Evolutionary conservation across 768 basidiomycete species (phyloP), one percentile per base, ranked within the genome.

Genomic region (Sarcomyxa edulis): DNA sequence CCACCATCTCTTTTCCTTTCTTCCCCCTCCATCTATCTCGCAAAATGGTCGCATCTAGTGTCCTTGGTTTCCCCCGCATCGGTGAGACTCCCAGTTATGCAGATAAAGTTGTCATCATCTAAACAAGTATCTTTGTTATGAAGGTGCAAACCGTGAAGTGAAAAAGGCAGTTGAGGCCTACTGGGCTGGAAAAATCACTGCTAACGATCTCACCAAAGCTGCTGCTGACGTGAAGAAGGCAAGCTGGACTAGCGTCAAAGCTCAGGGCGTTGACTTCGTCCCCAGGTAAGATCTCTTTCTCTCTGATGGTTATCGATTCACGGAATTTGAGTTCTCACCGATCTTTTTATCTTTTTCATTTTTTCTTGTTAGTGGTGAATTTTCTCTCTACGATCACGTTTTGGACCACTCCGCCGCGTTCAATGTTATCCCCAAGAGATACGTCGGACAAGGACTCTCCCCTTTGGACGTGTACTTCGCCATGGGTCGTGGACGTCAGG

Each of bases 161-260:
- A 96, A 96, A 71, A 95, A 97, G 73, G 92, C 93, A 49, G 89
- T 96, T 55, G 95, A 98, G 68, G 85, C 91, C 40, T 97, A 98
- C 74, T 99, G 96, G 96, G 90, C 76, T 22, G 86, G 87, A 62
- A 97, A 95, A 64, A 71, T 81, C 59, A 75, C 83, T 44, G 90
- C 80, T 24, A 87, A 88, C 50, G 88, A 92, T 43, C 84, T 99
- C 49, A 81, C 81, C 58, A 87, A 87, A 64, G 80, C 72, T 48
- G 88, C 92, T 51, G 84, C 89, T 50, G 82, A 89, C 37, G 83
- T 92, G 56, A 86, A 84, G 62, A 89, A 90, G 71, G 60, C 76
- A 48, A 88, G 77, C 74, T 99, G 93, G 94, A 79, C 76, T 45
- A 73, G 65, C 50, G 72, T 97, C 69, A 88, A 93, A 72, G 68